Conservation (phyloP, 2,329 filamentous ascomycete genomes). For the Nemania sp. region DNA sequence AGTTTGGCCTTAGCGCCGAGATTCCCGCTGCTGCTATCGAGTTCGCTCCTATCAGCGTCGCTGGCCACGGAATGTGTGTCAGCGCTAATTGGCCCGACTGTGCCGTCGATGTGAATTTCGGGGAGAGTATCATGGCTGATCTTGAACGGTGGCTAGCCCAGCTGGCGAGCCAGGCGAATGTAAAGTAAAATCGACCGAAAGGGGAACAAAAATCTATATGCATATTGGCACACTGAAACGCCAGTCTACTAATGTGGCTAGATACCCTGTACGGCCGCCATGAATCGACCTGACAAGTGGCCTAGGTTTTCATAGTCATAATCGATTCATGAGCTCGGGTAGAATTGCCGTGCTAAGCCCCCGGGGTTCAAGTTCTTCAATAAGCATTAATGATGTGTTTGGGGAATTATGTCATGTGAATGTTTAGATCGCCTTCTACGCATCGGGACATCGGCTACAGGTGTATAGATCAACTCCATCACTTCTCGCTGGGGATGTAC, state of each 20-base stretch:
- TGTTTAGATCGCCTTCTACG: too few species aligned
- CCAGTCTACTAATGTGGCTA: conserved; percentile 51
- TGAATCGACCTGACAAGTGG: too few species aligned
- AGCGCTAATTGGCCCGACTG: conserved; percentile 41
- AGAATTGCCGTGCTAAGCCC: too few species aligned
- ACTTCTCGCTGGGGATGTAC: too few species aligned
- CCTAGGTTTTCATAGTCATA: too few species aligned
- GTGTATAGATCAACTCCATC: too few species aligned
- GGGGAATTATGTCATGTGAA: too few species aligned
- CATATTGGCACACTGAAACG: conserved; percentile 52
- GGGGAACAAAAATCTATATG: conserved; percentile 53
- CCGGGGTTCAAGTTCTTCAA: too few species aligned
- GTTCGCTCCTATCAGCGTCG: conserved; percentile 37
- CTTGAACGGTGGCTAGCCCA: conserved; percentile 41
- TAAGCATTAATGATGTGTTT: too few species aligned
- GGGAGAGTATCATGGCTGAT: conserved; percentile 41
- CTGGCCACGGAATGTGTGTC: conserved; percentile 38
- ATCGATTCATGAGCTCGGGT: too few species aligned
- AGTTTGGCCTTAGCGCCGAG: conserved; percentile 42
- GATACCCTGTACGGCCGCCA: too few species aligned
- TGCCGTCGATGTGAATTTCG: conserved; percentile 36
- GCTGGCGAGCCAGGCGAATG: conserved; percentile 36
- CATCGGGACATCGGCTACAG: too few species aligned
- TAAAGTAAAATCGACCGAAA: conserved; percentile 49
- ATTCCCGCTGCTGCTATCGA: conserved; percentile 35